Percentiles rank a stretch among this genome's conserved stretches.
Conservation (phyloP, 768 basidiomycete genomes). For the Wakefieldia striispora region DNA sequence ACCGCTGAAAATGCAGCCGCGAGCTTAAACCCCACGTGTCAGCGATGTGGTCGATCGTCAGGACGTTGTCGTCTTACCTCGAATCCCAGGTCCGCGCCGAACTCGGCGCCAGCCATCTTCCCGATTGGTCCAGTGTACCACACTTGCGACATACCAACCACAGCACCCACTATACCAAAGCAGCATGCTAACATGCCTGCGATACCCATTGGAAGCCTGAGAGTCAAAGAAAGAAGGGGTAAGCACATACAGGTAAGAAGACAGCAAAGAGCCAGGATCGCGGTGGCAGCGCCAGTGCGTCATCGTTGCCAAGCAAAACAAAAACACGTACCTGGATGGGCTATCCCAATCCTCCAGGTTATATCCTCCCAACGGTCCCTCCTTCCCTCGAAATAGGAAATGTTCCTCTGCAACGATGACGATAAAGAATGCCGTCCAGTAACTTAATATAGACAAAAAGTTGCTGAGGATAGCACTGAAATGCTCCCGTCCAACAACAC, state of each 20-base stretch:
- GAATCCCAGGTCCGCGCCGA: conserved; percentile 54
- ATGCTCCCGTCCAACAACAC: conserved; percentile 43
- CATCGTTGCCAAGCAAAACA: not conserved
- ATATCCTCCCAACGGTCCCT: conserved; percentile 47
- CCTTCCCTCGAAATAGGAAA: conserved; percentile 41
- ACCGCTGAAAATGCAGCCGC: conserved; percentile 47
- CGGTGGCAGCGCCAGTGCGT: too few species aligned
- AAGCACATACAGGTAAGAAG: not conserved
- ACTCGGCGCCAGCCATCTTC: conserved; percentile 36
- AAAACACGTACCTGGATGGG: conserved; percentile 33
- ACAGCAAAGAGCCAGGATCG: not conserved
- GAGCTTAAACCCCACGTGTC: conserved; percentile 27
- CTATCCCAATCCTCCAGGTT: conserved; percentile 49
- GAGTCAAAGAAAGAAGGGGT: not conserved
- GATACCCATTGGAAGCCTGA: conserved; percentile 45
- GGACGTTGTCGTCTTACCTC: conserved; percentile 35
- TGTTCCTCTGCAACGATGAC: conserved; percentile 47
- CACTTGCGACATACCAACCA: conserved; percentile 51
- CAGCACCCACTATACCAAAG: conserved; percentile 47
- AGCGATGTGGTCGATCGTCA: not conserved
- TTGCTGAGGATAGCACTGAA: conserved; percentile 43
- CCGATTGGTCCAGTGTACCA: conserved; percentile 55
- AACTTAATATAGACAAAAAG: conserved; percentile 41
- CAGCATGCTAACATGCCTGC: conserved; percentile 48
- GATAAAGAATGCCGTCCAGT: conserved; percentile 49